Percentiles rank a stretch among this genome's conserved stretches.
These are phyloP conservation scores for Margaritispora aquatica DNA, from an alignment of 495 filamentous ascomycete species.

Conservation along the genomic window DNA sequence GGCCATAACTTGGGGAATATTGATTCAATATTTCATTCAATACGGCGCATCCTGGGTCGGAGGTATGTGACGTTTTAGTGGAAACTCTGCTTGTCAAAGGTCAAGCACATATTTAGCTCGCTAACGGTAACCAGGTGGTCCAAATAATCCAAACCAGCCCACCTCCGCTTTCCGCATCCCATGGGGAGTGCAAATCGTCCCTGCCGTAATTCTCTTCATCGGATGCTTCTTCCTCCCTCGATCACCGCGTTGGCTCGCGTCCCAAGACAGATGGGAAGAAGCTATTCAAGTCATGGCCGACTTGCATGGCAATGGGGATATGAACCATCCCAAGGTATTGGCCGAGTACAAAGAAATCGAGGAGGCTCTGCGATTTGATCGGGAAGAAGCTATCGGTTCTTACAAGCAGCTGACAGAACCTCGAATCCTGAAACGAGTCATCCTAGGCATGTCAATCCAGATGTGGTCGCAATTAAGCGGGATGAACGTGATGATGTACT, in stretches of 20 bases:
- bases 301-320: constrained; percentile 58
- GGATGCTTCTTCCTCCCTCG: constrained; percentile 68
- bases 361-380: constrained; percentile 55
- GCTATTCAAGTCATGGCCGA: constrained; percentile 53
- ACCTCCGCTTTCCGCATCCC: constrained; percentile 64
- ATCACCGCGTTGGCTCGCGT: constrained; percentile 70
- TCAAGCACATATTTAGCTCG: background rate
- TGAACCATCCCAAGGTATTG: constrained; percentile 54
- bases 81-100: background rate
- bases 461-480: constrained; percentile 70
- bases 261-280: constrained; percentile 72
- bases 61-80: background rate
- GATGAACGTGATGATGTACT: constrained; percentile 68
- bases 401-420: constrained; percentile 52
- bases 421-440: constrained; percentile 60
- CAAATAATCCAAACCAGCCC: constrained; percentile 48
- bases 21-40: constrained; percentile 66
- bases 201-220: constrained; percentile 56
- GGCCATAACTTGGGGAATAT: constrained; percentile 69
- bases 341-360: constrained; percentile 63
- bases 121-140: constrained; percentile 40
- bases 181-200: constrained; percentile 68
- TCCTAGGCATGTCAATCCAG: constrained; percentile 66
- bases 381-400: constrained; percentile 48
- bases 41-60: constrained; percentile 59